Base-by-base conservation (phyloP, 257 asterid species). In the Agastache rugosa region DNA sequence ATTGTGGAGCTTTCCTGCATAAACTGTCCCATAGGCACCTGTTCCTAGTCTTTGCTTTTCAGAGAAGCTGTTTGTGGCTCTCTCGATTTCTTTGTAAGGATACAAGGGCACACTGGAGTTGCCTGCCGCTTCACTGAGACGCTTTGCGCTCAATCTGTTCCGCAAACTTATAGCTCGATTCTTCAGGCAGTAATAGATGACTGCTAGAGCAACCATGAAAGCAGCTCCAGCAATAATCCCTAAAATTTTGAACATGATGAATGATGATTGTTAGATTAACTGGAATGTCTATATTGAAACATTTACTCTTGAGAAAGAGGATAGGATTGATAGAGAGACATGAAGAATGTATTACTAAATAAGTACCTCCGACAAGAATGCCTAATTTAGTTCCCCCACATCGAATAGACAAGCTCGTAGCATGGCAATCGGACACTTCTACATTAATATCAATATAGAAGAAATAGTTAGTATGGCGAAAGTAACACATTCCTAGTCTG, bases 11-110 rank as follows among this genome's bases (percentile, higher is more conserved):
- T 91, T 91, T 45, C 98, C 98, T 0, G 89, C 86, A 53, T 93
- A 93, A 64, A 93, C 98, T 9, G 98, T 93, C 53, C 98, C 98
- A 37, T 93, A 90, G 51, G 98, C 98, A 0, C 98, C 98, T 0
- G 93, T 93, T 71, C 98, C 98, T 8, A 93, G 88, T 74, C 91
- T 82, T 58, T 87, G 92, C 35, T 83, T 89, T 9, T 93, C 98
- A 3, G 88, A 80, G 56, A 93, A 93, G 73, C 87, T 71, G 45
- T 79, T 86, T 11, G 98, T 91, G 16, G 98, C 96, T 58, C 88
- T 75, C 70, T 93, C 96, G 11, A 93, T 86, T 66, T 93, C 98
- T 80, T 83, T 91, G 73, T 86, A 90, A 47, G 89, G 83, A 53
- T 82, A 91, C 70, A 88, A 65, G 12, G 93, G 89, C 45, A 93